A percentile compares a stretch with the other conserved stretches of the same genome.
Evolutionary conservation across 306 rosid species (phyloP).

Genomic region (Lotus japonicus): DNA sequence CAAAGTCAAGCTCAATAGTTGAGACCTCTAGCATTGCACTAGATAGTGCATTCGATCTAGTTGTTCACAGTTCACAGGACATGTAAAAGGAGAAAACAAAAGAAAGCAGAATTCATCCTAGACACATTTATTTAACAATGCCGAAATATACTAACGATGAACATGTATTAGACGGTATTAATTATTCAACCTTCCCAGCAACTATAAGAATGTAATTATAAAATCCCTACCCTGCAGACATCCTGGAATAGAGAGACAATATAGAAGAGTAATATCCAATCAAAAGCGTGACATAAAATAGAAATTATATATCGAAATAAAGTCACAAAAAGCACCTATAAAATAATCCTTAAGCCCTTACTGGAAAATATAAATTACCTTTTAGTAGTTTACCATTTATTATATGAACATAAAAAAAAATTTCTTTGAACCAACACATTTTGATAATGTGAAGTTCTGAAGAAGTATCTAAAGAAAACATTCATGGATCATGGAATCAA

Average conservation of each 20-base stretch:
- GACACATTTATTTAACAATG: neutral
- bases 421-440: neutral
- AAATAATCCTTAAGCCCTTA: neutral
- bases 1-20: neutral
- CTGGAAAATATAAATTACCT: neutral
- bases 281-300: neutral
- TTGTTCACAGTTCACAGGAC: neutral
- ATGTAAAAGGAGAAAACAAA: neutral
- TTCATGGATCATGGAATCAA: neutral
- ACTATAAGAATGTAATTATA: neutral
- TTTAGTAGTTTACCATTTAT: neutral
- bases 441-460: neutral
- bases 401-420: neutral
- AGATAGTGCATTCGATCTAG: neutral
- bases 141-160: neutral
- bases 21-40: slow-evolving; percentile 3
- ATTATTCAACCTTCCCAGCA: neutral
- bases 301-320: neutral
- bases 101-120: neutral
- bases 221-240: neutral
- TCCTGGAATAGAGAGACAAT: neutral
- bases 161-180: neutral
- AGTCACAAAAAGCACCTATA: neutral
- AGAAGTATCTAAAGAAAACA: neutral
- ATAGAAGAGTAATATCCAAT: neutral